Conservation (phyloP, 164 flowering plant genomes). For the Piper longum region DNA sequence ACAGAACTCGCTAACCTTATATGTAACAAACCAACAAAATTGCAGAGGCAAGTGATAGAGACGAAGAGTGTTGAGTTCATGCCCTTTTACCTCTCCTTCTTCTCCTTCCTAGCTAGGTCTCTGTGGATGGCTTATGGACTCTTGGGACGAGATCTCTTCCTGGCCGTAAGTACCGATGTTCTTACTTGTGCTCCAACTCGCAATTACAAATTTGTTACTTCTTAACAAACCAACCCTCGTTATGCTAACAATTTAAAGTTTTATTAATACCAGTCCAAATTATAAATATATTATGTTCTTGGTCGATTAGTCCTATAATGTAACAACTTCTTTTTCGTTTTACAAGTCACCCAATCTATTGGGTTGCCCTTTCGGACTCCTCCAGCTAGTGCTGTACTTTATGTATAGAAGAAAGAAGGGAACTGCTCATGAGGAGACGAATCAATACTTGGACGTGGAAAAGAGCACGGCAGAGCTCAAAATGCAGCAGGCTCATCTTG, state of each 20-base stretch:
- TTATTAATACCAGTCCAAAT: neutral
- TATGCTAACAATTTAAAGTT: neutral
- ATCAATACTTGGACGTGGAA: neutral
- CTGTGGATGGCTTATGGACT: conserved; percentile 14
- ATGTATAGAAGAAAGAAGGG: conserved; percentile 26
- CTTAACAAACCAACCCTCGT: neutral
- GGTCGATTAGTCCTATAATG: neutral
- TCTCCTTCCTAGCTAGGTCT: conserved; percentile 13
- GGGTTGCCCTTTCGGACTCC: conserved; percentile 32
- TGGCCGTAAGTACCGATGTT: conserved; percentile 6
- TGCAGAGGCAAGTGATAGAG: conserved; percentile 27
- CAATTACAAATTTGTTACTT: too few relatives aligned
- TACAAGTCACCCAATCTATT: conserved; percentile 42
- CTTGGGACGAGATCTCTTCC: conserved; percentile 10
- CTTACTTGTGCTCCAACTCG: neutral
- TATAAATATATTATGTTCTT: neutral
- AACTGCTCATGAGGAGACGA: conserved; percentile 15
- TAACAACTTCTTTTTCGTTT: conserved; percentile 1
- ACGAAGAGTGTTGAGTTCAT: conserved; percentile 22
- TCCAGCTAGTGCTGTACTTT: conserved; percentile 43
- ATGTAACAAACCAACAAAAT: conserved; percentile 1
- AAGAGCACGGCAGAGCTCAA: neutral
- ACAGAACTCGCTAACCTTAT: too few relatives aligned
- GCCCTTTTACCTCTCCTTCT: conserved; percentile 15
- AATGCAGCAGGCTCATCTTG: neutral